Evolutionary conservation across 371 early-diverging fungal species (phyloP), one percentile per base, ranked within the genome.

Genomic region (Mortierella sp.): DNA sequence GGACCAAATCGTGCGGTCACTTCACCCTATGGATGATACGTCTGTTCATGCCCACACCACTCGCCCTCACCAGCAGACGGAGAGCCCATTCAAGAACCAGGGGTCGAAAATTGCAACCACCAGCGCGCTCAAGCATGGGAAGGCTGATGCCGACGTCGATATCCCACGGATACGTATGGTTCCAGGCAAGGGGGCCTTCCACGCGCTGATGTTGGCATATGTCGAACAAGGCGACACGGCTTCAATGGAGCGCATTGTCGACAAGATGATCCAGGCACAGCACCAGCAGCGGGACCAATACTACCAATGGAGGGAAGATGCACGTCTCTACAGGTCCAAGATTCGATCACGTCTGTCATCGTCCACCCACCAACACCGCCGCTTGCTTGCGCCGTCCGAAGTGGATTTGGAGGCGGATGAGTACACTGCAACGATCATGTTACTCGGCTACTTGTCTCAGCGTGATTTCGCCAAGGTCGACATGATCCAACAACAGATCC

Each of bases 351-450:
- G 14, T 19, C 28, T 7, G 13, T 63, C 42, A 13, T 44, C 24
- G 14, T 7, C 24, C n/a, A 14, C 48, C 7, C 28, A 3, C 14
- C 44, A 26, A 55, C 45, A 21, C 52, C 31, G 16, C 14, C n/a
- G n/a, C 42, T n/a, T 68, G 38, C 21, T 7, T 55, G 55, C 55
- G 8, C 44, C 34, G 16, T 72, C 76, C 13, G 10, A 16, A 31
- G 31, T 75, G 6, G 21, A 81, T 55, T 73, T 81, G 72, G 77
- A 82, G 4, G 82, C 85, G 34, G 85, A 85, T 54, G 85, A 85
- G 47, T 79, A 81, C 70, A 85, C 85, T 7, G 85, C 85, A 48
- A 85, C 77, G 19, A 85, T 85, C 65, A 71, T 85, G 82, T 72
- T 85, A 19, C 76, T 85, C 42, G 85, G 85, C 19, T 85, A 85